Evolutionary conservation across 345 rosid species (phyloP).

Genomic region (Dipteronia dyeriana): DNA sequence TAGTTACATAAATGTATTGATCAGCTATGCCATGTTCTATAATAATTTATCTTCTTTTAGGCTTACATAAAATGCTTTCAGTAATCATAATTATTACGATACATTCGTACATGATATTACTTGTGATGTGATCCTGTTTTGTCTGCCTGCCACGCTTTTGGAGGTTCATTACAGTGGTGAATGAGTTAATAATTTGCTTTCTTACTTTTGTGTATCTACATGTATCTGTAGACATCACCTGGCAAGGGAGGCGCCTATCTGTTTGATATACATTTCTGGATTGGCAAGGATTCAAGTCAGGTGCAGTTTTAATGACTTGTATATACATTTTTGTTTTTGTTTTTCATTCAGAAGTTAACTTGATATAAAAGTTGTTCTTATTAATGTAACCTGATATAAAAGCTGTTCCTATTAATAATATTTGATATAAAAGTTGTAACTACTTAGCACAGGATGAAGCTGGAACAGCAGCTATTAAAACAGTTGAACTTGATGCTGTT

Average conservation of each 20-base stretch:
- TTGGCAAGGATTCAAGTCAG: slow-evolving; percentile 98
- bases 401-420: too few relatives aligned
- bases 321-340: neutral
- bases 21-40: neutral
- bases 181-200: neutral
- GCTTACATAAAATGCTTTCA: neutral
- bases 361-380: neutral
- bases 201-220: slow-evolving; percentile 1
- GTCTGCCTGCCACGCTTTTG: neutral
- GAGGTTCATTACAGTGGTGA: slow-evolving; percentile 12
- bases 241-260: slow-evolving; percentile 84
- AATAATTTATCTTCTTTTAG: neutral
- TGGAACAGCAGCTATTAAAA: slow-evolving; percentile 96
- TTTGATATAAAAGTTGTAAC: slow-evolving; percentile 9
- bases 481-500: slow-evolving; percentile 92
- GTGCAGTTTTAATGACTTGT: slow-evolving; percentile 35
- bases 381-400: neutral
- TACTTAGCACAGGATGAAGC: slow-evolving; percentile 78
- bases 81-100: neutral
- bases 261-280: slow-evolving; percentile 95
- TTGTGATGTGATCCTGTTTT: neutral
- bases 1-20: too few relatives aligned
- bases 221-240: slow-evolving; percentile 63
- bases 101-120: neutral
- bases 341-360: neutral